Conservation (phyloP, 1,284 basidiomycete species). For the Moesziomyces aphidis region DNA sequence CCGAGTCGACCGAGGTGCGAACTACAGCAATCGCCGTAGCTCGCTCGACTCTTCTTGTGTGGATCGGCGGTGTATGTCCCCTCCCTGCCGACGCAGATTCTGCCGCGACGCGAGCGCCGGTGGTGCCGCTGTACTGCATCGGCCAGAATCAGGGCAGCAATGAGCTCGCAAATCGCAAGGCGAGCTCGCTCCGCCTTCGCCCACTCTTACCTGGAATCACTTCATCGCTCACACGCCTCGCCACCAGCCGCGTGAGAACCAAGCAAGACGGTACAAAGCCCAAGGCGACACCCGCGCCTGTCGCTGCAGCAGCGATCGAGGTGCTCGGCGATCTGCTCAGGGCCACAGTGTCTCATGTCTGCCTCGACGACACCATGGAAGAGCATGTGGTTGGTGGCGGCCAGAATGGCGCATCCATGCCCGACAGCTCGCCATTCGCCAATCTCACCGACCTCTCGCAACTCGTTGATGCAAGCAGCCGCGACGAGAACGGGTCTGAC, state of each 20-base stretch:
- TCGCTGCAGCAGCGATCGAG: slow-evolving; percentile 16
- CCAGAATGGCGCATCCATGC: background rate
- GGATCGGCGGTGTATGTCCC: slow-evolving; percentile 35
- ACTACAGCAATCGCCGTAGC: slow-evolving; percentile 15
- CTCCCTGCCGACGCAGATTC: background rate
- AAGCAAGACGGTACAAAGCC: slow-evolving; percentile 3
- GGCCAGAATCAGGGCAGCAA: background rate
- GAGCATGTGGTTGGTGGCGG: background rate
- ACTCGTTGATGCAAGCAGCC: slow-evolving; percentile 4
- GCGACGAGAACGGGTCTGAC: background rate
- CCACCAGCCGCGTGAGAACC: slow-evolving; percentile 23
- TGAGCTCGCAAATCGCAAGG: background rate
- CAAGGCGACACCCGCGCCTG: slow-evolving; percentile 17
- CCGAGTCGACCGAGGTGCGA: slow-evolving; percentile 2
- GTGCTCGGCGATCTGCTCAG: slow-evolving; percentile 25
- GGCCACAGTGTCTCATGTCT: slow-evolving; percentile 15
- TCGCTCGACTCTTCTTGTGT: slow-evolving; percentile 15
- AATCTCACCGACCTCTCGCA: slow-evolving; percentile 19
- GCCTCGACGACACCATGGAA: background rate
- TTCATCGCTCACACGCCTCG: slow-evolving; percentile 34
- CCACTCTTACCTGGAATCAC: slow-evolving; percentile 38
- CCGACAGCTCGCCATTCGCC: background rate
- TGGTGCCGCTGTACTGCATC: slow-evolving; percentile 3
- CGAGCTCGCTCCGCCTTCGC: slow-evolving; percentile 15
- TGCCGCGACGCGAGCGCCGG: background rate